phyloP scores from a whole-genome alignment of 2,329 filamentous ascomycete genomes.

The Hypoxylon sp. region DNA sequence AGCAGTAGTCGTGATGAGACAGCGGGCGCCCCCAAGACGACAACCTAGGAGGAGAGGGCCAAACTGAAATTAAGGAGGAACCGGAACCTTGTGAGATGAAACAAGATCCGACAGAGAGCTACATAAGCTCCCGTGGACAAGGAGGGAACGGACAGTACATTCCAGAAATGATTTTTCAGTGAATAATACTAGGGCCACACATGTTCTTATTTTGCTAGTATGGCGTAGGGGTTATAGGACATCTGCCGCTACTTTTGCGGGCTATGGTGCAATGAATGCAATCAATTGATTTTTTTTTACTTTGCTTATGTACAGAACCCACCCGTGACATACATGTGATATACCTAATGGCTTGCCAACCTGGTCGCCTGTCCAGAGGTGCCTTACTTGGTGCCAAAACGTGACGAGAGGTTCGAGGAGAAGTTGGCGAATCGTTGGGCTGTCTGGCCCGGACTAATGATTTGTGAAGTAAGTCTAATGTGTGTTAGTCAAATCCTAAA shows the following conservation, averaged over 20 bases:
- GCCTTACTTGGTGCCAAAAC: slow-evolving; percentile 73
- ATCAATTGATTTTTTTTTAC: slow-evolving; percentile 31
- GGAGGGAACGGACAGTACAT: slow-evolving; percentile 34
- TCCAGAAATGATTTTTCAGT: slow-evolving; percentile 37
- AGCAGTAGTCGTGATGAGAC: slow-evolving; percentile 65
- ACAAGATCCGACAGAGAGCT: not conserved
- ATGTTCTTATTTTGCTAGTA: slow-evolving; percentile 40
- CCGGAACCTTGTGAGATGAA: not conserved
- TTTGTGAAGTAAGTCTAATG: slow-evolving; percentile 73
- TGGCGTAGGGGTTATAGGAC: slow-evolving; percentile 45
- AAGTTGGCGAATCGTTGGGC: slow-evolving; percentile 79
- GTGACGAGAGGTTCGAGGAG: slow-evolving; percentile 81
- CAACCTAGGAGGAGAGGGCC: not conserved
- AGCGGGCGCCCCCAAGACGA: not conserved
- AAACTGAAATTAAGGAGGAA: not conserved
- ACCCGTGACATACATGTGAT: slow-evolving; percentile 12
- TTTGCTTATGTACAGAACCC: not conserved
- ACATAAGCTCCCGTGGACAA: not conserved
- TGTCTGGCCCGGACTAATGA: slow-evolving; percentile 70
- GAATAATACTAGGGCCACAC: slow-evolving; percentile 42
- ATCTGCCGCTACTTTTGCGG: slow-evolving; percentile 16
- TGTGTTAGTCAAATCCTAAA: slow-evolving; percentile 47
- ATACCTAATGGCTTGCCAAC: not conserved
- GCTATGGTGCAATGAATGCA: slow-evolving; percentile 40
- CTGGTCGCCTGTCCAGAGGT: slow-evolving; percentile 10